Conservation (phyloP, 2,329 filamentous ascomycete species). For the Penicillium oxalicum region DNA sequence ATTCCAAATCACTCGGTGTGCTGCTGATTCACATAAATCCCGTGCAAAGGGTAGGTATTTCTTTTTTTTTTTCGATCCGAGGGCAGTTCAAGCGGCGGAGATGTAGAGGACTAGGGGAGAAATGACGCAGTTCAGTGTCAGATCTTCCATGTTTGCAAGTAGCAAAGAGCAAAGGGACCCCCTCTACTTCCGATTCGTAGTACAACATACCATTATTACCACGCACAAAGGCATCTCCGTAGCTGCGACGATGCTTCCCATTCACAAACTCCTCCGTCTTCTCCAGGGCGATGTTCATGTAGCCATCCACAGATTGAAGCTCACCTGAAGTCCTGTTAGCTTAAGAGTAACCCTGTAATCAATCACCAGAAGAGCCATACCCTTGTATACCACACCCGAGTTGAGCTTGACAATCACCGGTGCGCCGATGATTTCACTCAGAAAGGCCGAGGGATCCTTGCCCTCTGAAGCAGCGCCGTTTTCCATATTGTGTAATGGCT, state of each 20-base stretch:
- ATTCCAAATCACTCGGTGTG: too few species aligned
- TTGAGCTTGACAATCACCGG: slow-evolving; percentile 96
- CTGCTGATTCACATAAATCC: not conserved
- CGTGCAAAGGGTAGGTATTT: not conserved
- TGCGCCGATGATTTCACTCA: slow-evolving; percentile 89
- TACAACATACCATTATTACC: slow-evolving; percentile 77
- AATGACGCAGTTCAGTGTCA: too few species aligned
- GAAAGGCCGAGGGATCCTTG: slow-evolving; percentile 87
- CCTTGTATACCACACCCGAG: slow-evolving; percentile 97
- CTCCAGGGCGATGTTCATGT: slow-evolving; percentile 99
- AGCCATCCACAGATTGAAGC: slow-evolving; percentile 93
- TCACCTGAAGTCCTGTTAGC: slow-evolving; percentile 57
- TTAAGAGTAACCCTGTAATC: not conserved
- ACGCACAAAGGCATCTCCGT: slow-evolving; percentile 91
- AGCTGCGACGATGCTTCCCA: slow-evolving; percentile 72
- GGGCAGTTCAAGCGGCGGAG: slow-evolving; percentile 25
- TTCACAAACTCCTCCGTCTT: slow-evolving; percentile 90
- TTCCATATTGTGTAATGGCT: slow-evolving; percentile 55
- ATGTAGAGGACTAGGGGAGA: slow-evolving; percentile 34
- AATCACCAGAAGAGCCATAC: slow-evolving; percentile 40
- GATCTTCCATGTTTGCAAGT: too few species aligned
- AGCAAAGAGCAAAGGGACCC: too few species aligned
- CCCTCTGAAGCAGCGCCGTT: slow-evolving; percentile 66
- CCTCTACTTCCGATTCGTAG: too few species aligned
- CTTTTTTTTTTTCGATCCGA: not conserved